Percentiles rank a stretch among this genome's conserved stretches.
Conservation (phyloP, 306 rosid genomes). For the Trifolium repens region DNA sequence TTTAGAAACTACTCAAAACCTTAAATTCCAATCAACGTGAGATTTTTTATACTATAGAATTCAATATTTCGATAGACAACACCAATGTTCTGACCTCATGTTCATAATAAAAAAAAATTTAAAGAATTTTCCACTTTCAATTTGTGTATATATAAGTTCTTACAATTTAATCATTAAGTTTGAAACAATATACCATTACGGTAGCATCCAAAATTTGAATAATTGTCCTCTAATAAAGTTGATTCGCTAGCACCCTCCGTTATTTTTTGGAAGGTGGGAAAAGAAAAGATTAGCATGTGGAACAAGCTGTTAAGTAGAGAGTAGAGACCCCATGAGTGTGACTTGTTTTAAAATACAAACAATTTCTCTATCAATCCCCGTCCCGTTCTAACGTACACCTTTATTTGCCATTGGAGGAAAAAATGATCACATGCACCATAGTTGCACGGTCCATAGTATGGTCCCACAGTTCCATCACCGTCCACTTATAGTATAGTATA, state of each 20-base stretch:
- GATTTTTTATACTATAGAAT: too few relatives aligned
- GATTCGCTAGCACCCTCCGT: background rate
- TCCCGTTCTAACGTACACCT: conserved; percentile 57
- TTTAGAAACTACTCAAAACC: too few relatives aligned
- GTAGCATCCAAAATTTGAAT: background rate
- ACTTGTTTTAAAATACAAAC: conserved; percentile 44
- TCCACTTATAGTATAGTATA: background rate
- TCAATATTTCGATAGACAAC: too few relatives aligned
- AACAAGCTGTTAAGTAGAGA: conserved; percentile 50
- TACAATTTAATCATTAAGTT: too few relatives aligned
- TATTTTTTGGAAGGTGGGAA: background rate
- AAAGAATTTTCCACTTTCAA: too few relatives aligned
- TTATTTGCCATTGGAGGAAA: conserved; percentile 34
- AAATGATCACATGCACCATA: conserved; percentile 53
- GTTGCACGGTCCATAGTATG: conserved; percentile 46
- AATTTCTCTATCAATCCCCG: conserved; percentile 51
- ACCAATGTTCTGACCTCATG: too few relatives aligned
- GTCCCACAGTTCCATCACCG: conserved; percentile 46
- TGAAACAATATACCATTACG: too few relatives aligned
- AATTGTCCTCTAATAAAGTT: background rate
- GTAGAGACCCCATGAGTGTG: conserved; percentile 50
- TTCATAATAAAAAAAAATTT: too few relatives aligned
- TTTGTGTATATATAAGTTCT: too few relatives aligned
- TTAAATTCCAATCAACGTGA: too few relatives aligned
- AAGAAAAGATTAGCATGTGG: conserved; percentile 17